Base-by-base conservation (phyloP, 1,139 yeast genomes). In the Pichia terricola region DNA sequence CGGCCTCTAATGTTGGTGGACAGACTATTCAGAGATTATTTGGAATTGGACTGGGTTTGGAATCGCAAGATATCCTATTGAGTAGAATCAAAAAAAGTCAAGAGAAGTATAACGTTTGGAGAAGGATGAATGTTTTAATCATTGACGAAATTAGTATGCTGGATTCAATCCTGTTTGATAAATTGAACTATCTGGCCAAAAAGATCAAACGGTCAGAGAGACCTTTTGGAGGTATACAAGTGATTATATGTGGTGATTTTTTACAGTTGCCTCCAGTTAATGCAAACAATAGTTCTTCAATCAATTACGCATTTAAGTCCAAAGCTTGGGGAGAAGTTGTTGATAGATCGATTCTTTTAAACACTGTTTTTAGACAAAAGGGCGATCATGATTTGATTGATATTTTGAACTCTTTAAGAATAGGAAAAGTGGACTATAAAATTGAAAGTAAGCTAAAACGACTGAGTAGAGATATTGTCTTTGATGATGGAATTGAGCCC, bases 1-100 rank as follows among this genome's bases (percentile, higher is more conserved):
- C 96, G 0, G 96, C 95, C 0, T 77, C 85, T 38, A 86, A 83
- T 55, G 80, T 88, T 53, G 91, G 88, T 1, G 96, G 96, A 22
- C 74, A 72, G 34, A 88, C 96, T 0, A 65, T 88, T 34, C 91
- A 86, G 59, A 70, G 82, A 51, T 85, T 80, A 66, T 72, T 89
- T 1, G 87, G 91, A 1, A 72, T 87, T 43, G 95, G 96, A 0
- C 60, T 85, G 25, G 96, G 89, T 5, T 64, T 64, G 3, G 81
- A 72, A 4, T 27, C 41, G 4, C 40, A 70, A 0, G 63, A 61
- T 1, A 63, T 62, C 8, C 58, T 83, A 41, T 67, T 73, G 2
- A 63, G 62, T 26, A 68, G 65, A 45, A 76, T 75, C 49, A 61
- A 68, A 10, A 63, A 64, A 6, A 57, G 70, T 4, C 53, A 64